Base-by-base conservation (phyloP, 371 early-diverging fungal species). In the Dinochytrium kinnereticum region DNA sequence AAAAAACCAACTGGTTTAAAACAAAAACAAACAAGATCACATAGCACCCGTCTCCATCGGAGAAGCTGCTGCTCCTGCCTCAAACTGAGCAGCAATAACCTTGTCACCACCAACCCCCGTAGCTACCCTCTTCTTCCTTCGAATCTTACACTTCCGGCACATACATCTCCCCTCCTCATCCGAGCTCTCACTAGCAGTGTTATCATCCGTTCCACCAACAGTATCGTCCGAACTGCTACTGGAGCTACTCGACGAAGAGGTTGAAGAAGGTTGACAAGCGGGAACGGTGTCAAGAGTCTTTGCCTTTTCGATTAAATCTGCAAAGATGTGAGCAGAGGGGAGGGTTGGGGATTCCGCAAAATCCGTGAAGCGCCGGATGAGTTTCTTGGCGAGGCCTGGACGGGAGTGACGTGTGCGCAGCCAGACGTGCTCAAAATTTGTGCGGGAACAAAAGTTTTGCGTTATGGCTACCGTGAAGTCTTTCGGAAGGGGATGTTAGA, bases 401-500 rank as follows among this genome's bases (percentile, higher is more conserved):
- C 93, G 88, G 0, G 88, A 80, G 70, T 86, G 83, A 2, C 94
- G 85, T 1, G 93, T 91, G 49, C 81, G 73, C 3, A 93, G 82
- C 84, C 89, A 93, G 0, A 93, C 92, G 28, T 79, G 77, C 68
- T 94, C 94, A n/a, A 91, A 82, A 71, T 90, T 90, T 21, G 91
- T 89, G 0, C 84, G 82, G 0, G 91, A 90, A 70, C 92, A 92
- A 72, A 91, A 92, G 81, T 94, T 93, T 74, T 94, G 94, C 15
- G 94, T 94, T 26, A 93, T 87, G 13, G 93, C 93, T 49, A 91
- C 86, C 15, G 93, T 90, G 70, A 91, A 90, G 76, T 93, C 91
- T 90, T 78, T 13, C 31, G 57, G 2, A 31, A 30, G 21, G 26
- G 10, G 67, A n/a, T 13, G 33, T 30, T 26, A 55, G 3, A n/a